phyloP scores from a whole-genome alignment of 805 yeast species.

The Torulaspora maleeae region DNA sequence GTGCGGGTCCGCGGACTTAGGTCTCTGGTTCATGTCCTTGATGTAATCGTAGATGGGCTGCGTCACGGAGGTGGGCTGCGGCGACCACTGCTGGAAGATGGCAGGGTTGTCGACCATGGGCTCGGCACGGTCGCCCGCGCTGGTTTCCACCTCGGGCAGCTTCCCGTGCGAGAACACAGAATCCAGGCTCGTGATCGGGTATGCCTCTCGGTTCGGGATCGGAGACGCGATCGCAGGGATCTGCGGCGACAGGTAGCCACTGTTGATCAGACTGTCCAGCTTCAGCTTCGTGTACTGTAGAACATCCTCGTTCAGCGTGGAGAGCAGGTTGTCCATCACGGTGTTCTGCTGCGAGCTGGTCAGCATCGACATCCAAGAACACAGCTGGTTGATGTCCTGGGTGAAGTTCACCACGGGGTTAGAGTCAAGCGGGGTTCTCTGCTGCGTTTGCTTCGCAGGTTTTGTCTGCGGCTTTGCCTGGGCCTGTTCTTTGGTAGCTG shows the following conservation, averaged over 20 bases:
- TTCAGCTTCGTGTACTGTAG: conserved; percentile 46
- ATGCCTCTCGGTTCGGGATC: conserved; percentile 20
- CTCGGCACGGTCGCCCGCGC: conserved; percentile 6
- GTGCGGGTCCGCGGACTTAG: conserved; percentile 42
- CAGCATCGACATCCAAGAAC: conserved; percentile 49
- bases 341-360: conserved; percentile 48
- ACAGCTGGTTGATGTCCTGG: conserved; percentile 47
- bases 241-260: conserved; percentile 24
- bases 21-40: conserved; percentile 38
- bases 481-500: conserved; percentile 5
- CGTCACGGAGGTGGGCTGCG: conserved; percentile 42
- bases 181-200: conserved; percentile 16
- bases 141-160: conserved; percentile 5
- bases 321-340: conserved; percentile 51
- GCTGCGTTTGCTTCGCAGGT: conserved; percentile 3
- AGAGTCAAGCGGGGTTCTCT: conserved; percentile 9
- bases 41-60: conserved; percentile 28
- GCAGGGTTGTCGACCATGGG: conserved; percentile 13
- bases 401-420: conserved; percentile 38
- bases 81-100: conserved; percentile 29
- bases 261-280: conserved; percentile 37
- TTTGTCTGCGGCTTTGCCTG: conserved; percentile 2
- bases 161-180: conserved; percentile 16
- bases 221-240: conserved; percentile 30
- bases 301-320: conserved; percentile 48